Percentiles rank a stretch among this genome's conserved stretches.
Evolutionary conservation across 2,329 filamentous ascomycete species (phyloP).

Genomic region (Raffaelea ambrosiae): DNA sequence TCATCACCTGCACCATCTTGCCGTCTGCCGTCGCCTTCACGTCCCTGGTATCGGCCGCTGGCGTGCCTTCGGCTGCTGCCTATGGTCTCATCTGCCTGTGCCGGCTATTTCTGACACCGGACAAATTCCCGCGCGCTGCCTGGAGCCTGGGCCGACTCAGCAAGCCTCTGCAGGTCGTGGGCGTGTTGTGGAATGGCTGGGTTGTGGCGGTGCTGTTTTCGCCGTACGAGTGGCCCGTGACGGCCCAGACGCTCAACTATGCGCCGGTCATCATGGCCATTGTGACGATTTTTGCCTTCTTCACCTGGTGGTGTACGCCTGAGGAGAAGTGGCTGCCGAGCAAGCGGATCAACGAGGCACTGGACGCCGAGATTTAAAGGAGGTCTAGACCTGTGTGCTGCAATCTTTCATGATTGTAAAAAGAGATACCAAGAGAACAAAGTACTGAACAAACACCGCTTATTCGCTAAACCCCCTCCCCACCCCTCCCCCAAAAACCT

Average conservation of each 20-base stretch:
- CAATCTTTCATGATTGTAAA: too few species aligned
- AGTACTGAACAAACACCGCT: too few species aligned
- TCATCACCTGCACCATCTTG: slow-evolving; percentile 10
- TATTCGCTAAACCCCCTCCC: too few species aligned
- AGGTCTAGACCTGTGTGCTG: too few species aligned
- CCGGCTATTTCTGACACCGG: slow-evolving; percentile 5
- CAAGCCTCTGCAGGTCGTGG: slow-evolving; percentile 8
- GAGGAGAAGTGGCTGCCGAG: slow-evolving; percentile 9
- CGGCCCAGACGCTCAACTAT: slow-evolving; percentile 9
- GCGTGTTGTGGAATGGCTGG: slow-evolving; percentile 8
- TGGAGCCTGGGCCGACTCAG: slow-evolving; percentile 9
- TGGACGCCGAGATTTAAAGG: too few species aligned
- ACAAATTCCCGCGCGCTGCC: slow-evolving; percentile 5
- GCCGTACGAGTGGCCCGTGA: slow-evolving; percentile 8
- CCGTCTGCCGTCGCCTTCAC: slow-evolving; percentile 11
- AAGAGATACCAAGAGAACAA: too few species aligned
- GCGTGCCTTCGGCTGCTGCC: slow-evolving; percentile 8
- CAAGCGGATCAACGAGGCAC: slow-evolving; percentile 4
- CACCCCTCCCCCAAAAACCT: too few species aligned
- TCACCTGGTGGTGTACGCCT: slow-evolving; percentile 7
- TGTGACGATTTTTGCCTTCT: slow-evolving; percentile 7
- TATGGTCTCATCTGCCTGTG: slow-evolving; percentile 6
- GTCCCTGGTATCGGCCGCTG: slow-evolving; percentile 8
- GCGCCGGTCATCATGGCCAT: slow-evolving; percentile 10
- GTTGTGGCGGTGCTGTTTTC: slow-evolving; percentile 8